A percentile compares a stretch with the other conserved stretches of the same genome.
phyloP scores from a whole-genome alignment of 2,329 filamentous ascomycete genomes.

The Calonectria fujianensis region DNA sequence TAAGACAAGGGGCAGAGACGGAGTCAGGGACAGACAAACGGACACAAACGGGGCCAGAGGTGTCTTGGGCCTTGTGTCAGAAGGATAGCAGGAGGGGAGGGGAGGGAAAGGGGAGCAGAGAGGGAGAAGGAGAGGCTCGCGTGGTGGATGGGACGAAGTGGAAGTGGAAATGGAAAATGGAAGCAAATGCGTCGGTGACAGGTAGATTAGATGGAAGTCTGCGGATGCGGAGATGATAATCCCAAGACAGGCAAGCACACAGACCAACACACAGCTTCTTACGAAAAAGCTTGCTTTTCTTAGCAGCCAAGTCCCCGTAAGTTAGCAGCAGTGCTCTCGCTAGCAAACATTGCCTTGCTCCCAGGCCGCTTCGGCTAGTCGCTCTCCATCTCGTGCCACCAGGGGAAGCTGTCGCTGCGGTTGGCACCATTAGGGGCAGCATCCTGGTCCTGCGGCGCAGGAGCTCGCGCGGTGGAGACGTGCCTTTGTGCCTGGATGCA shows the following conservation, averaged over 20 bases:
- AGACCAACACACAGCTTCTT: slow-evolving; percentile 14
- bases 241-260: slow-evolving; percentile 18
- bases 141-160: slow-evolving; percentile 3
- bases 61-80: slow-evolving; percentile 24
- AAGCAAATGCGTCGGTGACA: slow-evolving; percentile 4
- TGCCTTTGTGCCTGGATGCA: slow-evolving; percentile 43
- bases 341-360: slow-evolving; percentile 23
- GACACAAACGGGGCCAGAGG: slow-evolving; percentile 16
- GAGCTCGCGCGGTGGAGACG: slow-evolving; percentile 17
- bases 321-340: slow-evolving; percentile 20
- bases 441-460: slow-evolving; percentile 21
- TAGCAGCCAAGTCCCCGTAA: background rate
- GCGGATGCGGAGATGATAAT: slow-evolving; percentile 21
- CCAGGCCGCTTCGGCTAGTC: slow-evolving; percentile 22
- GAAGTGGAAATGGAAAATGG: background rate
- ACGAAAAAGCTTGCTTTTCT: slow-evolving; percentile 29
- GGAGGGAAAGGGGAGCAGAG: background rate
- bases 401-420: slow-evolving; percentile 17
- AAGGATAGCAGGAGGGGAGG: slow-evolving; percentile 9
- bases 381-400: slow-evolving; percentile 23
- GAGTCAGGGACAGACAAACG: slow-evolving; percentile 6
- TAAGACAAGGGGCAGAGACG: slow-evolving; percentile 20
- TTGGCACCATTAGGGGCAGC: slow-evolving; percentile 10
- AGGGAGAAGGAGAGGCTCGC: slow-evolving; percentile 1
- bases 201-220: slow-evolving; percentile 18